Evolutionary conservation across 495 filamentous ascomycete genomes (phyloP), one percentile per base, ranked within the genome.

Genomic region (Hypoxylon fragiforme): DNA sequence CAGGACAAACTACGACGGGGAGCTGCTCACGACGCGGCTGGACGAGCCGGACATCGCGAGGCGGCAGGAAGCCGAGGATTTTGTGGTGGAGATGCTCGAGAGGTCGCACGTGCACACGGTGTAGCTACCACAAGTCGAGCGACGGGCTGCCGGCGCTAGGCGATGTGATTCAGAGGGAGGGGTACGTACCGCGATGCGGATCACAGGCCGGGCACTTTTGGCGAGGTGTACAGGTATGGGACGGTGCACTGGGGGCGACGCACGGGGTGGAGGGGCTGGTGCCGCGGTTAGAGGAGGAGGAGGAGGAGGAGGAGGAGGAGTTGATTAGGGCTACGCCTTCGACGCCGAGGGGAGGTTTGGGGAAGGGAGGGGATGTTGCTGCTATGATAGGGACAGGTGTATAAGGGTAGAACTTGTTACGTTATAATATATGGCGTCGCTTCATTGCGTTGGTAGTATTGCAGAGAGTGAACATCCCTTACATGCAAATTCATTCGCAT

Each of bases 151-250:
- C 57, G 3, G 48, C 52, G n/a, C 38, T 69, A 7, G 68, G 69
- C 3, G 52, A 57, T 15, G 30, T 72, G 1, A 61, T 66, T 38
- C 66, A 72, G 50, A 41, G 22, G 32, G 31, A 60, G 13, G 65
- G 65, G 12, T 60, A 68, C 40, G 12, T 60, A 68, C 40, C 22
- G 50, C 40, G 64, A 66, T 13, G 63, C 49, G 36, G 64, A 70
- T 20, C 57, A 59, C 14, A 50, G 57, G 28, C 53, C 58, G 1
- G 73, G 70, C 2, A 74, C 71, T 0, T 75, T 68, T 57, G 70
- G 68, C 0, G 67, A 65, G 54, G 53, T 73, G 40, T 64, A 73
- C 14, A 40, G 67, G 9, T 71, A 68, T 32, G 71, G 68, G 8
- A 66, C 62, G 9, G 63, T 67, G 11, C 54, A 66, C 22, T 67